phyloP scores from a whole-genome alignment of 441 rosid species.

The Melastoma candidum region DNA sequence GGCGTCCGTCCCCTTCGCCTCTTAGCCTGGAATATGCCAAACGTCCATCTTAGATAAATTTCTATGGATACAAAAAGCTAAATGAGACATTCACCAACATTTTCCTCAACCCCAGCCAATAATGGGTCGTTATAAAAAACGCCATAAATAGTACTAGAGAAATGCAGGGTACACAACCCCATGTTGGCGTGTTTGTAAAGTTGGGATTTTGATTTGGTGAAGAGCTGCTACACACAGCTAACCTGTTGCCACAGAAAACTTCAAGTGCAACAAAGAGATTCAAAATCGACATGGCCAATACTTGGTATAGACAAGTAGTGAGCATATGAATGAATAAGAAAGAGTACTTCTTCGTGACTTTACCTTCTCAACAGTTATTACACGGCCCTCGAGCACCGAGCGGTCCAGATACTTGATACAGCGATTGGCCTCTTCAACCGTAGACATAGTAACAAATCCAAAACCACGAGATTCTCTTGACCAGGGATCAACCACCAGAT shows the following conservation, averaged over 20 bases:
- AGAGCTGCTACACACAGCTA: conserved; percentile 90
- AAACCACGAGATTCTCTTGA: conserved; percentile 90
- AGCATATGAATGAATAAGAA: background rate
- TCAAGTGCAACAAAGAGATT: conserved; percentile 70
- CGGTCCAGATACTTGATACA: conserved; percentile 68
- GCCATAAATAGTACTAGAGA: conserved; percentile 37
- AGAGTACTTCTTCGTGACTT: background rate
- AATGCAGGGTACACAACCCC: conserved; percentile 95
- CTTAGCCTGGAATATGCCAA: conserved; percentile 43
- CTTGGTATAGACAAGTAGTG: background rate
- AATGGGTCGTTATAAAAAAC: conserved; percentile 8
- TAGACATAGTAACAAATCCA: conserved; percentile 77
- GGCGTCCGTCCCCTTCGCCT: conserved; percentile 87
- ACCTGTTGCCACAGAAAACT: conserved; percentile 83
- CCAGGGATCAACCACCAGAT: conserved; percentile 90
- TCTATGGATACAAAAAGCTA: background rate
- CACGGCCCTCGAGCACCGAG: conserved; percentile 72
- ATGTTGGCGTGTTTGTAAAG: conserved; percentile 47
- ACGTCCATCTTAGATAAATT: conserved; percentile 6
- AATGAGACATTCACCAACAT: background rate
- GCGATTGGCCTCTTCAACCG: conserved; percentile 53
- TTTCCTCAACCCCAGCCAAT: background rate
- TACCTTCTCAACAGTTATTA: conserved; percentile 93
- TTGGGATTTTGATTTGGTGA: conserved; percentile 56
- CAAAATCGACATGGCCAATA: conserved; percentile 29